Evolutionary conservation across 176 grass and related monocot species (phyloP), one percentile per base, ranked within the genome.

Genomic region (Carex pumila): DNA sequence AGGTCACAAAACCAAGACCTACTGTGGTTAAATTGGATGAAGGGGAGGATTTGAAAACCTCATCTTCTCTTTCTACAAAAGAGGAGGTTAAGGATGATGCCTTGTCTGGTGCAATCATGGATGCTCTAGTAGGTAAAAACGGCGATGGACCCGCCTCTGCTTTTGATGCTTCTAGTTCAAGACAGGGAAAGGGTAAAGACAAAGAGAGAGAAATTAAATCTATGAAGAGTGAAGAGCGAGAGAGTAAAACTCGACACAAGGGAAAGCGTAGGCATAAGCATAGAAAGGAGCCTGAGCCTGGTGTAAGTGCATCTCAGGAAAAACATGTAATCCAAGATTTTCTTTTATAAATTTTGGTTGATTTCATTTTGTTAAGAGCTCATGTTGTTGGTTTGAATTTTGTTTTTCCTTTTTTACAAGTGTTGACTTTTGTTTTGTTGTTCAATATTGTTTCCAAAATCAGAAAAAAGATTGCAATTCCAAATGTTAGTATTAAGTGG

Each of bases 11-110:
- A 60, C 92, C 91, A 15, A 86, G 96, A 85, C 96, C 96, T 66
- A 88, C 87, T 70, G 96, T 98, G 74, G 88, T 98, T 80, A 95
- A 91, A 83, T 53, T 98, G 86, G 93, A 98, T 83, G 89, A 87
- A 82, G 88, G 83, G 15, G 91, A 95, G 53, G 89, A 92, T 88
- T 85, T 87, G 31, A 90, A 17, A 13, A 7, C 43, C 39, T 83
- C 81, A 17, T 68, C 81, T 66, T 68, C 81, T 68, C 43, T 82
- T 88, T 85, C 89, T 53, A 47, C 64, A 36, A 85, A 47, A 85
- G 39, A 60, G 61, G 89, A 86, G 59, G 49, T 82, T 65, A 93
- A 89, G 71, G 83, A 88, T 41, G 82, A 92, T 10, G 10, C 71
- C 3, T 84, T 91, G 66, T 92, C 88, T 85, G 86, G 91, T 53